A percentile compares a stretch with the other conserved stretches of the same genome.
Conservation (phyloP, 306 rosid genomes). For the Comarum palustre region DNA sequence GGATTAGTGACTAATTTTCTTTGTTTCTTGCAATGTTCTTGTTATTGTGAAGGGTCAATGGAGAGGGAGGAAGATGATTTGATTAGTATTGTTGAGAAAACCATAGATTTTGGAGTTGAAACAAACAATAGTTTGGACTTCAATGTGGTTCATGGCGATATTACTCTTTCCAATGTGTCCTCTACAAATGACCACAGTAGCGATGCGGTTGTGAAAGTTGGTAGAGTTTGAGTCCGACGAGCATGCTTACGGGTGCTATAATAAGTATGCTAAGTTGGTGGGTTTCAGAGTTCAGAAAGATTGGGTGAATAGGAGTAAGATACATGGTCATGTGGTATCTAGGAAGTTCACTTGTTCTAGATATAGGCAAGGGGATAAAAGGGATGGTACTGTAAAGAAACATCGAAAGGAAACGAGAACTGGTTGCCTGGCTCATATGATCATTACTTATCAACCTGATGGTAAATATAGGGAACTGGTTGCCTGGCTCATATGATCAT, state of each 20-base stretch:
- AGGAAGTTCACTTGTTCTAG: slow-evolving; percentile 69
- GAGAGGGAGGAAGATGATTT: slow-evolving; percentile 35
- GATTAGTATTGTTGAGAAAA: slow-evolving; percentile 29
- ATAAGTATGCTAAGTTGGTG: slow-evolving; percentile 48
- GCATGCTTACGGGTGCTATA: slow-evolving; percentile 53
- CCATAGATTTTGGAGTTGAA: slow-evolving; percentile 31
- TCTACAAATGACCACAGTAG: slow-evolving; percentile 4
- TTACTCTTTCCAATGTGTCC: slow-evolving; percentile 23
- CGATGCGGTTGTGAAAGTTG: slow-evolving; percentile 31
- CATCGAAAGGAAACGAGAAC: slow-evolving; percentile 68
- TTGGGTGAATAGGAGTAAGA: slow-evolving; percentile 70
- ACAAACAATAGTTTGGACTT: slow-evolving; percentile 48
- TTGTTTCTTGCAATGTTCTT: neutral
- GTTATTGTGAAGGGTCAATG: slow-evolving; percentile 47
- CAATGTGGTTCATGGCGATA: slow-evolving; percentile 40
- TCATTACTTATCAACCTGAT: slow-evolving; percentile 54
- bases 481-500: slow-evolving; percentile 65
- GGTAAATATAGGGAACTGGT: slow-evolving; percentile 52
- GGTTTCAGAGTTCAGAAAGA: slow-evolving; percentile 68
- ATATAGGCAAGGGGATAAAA: slow-evolving; percentile 52
- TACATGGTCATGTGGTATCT: slow-evolving; percentile 65
- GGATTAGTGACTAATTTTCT: neutral
- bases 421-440: slow-evolving; percentile 64
- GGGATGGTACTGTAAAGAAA: slow-evolving; percentile 53
- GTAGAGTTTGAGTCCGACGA: slow-evolving; percentile 61